Conservation (phyloP, 2,329 filamentous ascomycete species). For the Trichoderma sp. region DNA sequence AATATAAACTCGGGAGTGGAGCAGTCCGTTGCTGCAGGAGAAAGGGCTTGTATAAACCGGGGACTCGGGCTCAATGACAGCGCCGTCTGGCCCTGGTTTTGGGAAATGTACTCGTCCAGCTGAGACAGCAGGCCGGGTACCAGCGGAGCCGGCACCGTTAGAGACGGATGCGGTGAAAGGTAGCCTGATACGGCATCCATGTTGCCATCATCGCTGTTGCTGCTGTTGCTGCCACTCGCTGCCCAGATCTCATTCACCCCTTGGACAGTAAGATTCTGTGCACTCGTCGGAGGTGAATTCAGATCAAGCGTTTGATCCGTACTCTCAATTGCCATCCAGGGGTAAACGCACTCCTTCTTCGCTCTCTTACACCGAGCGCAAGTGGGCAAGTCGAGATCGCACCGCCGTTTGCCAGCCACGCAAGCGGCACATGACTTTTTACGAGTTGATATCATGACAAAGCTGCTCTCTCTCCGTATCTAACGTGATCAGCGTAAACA, state of each 20-base stretch:
- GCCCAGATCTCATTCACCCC: background rate
- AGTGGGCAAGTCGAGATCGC: slow-evolving; percentile 19
- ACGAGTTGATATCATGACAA: slow-evolving; percentile 10
- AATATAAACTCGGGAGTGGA: slow-evolving; percentile 15
- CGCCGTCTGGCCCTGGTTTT: background rate
- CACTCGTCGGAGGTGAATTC: background rate
- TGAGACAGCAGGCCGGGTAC: slow-evolving; percentile 15
- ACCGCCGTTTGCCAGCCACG: slow-evolving; percentile 24
- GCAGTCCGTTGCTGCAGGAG: background rate
- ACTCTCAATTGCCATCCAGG: slow-evolving; percentile 11
- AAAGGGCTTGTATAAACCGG: background rate
- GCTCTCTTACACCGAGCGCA: slow-evolving; percentile 14
- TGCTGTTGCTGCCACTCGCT: background rate
- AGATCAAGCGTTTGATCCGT: background rate
- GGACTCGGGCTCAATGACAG: slow-evolving; percentile 11
- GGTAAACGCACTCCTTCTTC: slow-evolving; percentile 14
- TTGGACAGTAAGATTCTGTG: background rate
- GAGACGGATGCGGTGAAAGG: slow-evolving; percentile 1
- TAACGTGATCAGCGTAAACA: background rate
- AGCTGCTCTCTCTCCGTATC: background rate
- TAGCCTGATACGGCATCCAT: background rate
- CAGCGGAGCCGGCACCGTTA: slow-evolving; percentile 8
- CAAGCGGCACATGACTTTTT: slow-evolving; percentile 25
- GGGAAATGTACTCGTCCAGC: slow-evolving; percentile 15
- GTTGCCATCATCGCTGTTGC: background rate